These are phyloP conservation scores for Penicillium coffeae DNA, from an alignment of 495 filamentous ascomycete species.

Conservation along the genomic window DNA sequence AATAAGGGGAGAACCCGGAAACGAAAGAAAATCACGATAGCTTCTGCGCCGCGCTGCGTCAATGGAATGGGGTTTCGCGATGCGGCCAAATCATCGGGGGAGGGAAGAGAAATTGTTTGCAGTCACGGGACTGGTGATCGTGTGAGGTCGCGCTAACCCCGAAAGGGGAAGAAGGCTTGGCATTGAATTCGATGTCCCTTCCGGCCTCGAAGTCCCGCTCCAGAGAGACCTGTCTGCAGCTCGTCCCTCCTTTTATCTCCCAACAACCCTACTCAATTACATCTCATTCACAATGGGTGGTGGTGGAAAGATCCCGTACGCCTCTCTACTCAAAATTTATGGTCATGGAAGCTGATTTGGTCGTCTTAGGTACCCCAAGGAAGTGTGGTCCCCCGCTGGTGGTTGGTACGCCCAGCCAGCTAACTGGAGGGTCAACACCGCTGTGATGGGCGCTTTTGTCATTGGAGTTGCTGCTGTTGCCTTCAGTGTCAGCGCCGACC, in stretches of 20 bases:
- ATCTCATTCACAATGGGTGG: conserved; percentile 44
- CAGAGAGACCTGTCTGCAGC: conserved; percentile 21
- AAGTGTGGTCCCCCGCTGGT: conserved; percentile 97
- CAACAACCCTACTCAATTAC: conserved; percentile 23
- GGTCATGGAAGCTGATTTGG: conserved; percentile 19
- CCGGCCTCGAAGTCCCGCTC: conserved; percentile 27
- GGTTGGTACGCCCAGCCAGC: conserved; percentile 93
- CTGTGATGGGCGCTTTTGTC: conserved; percentile 69
- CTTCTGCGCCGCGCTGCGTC: conserved; percentile 14
- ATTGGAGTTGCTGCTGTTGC: conserved; percentile 67
- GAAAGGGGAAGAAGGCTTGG: conserved; percentile 26
- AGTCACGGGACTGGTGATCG: conserved; percentile 44
- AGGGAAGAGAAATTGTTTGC: conserved; percentile 45
- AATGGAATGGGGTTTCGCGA: conserved; percentile 17
- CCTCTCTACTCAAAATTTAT: background rate
- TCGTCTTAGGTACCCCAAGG: conserved; percentile 81
- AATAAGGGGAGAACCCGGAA: conserved; percentile 4
- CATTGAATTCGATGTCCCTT: conserved; percentile 30
- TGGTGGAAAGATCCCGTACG: conserved; percentile 89
- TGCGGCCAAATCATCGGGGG: conserved; percentile 24
- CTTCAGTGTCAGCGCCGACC: conserved; percentile 79
- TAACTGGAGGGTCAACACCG: conserved; percentile 95
- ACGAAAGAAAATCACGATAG: conserved; percentile 9
- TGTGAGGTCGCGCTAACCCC: conserved; percentile 35
- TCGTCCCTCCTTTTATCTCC: conserved; percentile 19